Conservation (phyloP, 2,329 filamentous ascomycete species). For the Fusarium decemcellulare region DNA sequence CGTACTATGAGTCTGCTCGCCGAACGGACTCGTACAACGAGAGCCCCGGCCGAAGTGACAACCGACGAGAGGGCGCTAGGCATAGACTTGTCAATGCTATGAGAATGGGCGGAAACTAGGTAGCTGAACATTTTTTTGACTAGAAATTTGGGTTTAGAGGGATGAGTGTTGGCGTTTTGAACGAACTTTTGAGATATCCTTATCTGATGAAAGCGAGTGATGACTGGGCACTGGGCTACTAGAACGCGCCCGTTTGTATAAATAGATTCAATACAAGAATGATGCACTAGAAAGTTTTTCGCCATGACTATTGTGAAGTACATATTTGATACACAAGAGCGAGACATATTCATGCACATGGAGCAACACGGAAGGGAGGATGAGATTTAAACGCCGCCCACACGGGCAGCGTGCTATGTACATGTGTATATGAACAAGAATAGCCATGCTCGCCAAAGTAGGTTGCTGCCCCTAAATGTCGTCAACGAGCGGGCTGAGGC, state of each 20-base stretch:
- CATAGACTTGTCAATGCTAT: slow-evolving; percentile 53
- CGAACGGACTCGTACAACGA: slow-evolving; percentile 41
- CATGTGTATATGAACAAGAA: too few relatives aligned
- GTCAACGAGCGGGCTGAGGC: slow-evolving; percentile 12
- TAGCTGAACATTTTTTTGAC: slow-evolving; percentile 8
- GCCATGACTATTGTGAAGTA: not conserved
- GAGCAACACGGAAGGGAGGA: too few relatives aligned
- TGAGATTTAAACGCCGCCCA: too few relatives aligned
- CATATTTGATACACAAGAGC: not conserved
- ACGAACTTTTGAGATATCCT: slow-evolving; percentile 36
- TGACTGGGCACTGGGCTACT: slow-evolving; percentile 11
- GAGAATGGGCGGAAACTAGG: slow-evolving; percentile 47
- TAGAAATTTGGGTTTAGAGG: slow-evolving; percentile 16
- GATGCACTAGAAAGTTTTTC: not conserved
- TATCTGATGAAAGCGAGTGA: slow-evolving; percentile 28
- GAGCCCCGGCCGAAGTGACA: slow-evolving; percentile 40
- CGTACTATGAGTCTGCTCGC: slow-evolving; percentile 49
- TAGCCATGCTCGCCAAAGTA: too few relatives aligned
- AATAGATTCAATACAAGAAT: slow-evolving; percentile 29
- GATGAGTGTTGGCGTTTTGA: slow-evolving; percentile 29
- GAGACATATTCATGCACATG: too few relatives aligned
- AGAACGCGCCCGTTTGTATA: slow-evolving; percentile 18
- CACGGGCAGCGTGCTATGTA: too few relatives aligned
- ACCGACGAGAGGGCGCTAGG: slow-evolving; percentile 50
- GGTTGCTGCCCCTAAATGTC: not conserved